Evolutionary conservation across 2,329 filamentous ascomycete genomes (phyloP), one percentile per base, ranked within the genome.

Genomic region (Neopestalotiopsis sp.): DNA sequence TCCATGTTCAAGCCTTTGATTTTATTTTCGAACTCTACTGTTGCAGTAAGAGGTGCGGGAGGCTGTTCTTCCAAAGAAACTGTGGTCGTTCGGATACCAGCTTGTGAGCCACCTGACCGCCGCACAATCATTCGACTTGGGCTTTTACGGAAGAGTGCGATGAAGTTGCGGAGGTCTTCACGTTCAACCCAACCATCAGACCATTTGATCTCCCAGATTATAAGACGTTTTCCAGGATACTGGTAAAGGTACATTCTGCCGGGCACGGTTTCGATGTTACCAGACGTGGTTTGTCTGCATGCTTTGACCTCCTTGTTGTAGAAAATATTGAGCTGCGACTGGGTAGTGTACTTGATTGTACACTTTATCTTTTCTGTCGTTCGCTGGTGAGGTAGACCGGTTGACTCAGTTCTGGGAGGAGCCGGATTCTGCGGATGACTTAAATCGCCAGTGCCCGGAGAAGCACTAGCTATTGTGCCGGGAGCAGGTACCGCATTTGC

Each of bases 141-240:
- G 13, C 20, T 24, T 14, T 42, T 63, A 6, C 12, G 13, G 45
- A 66, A 30, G 13, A 24, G 13, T 4, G 10, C 5, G 14, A 57
- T 17, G 14, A 64, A 49, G 28, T 7, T 28, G n/a, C 63, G 63
- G 10, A 57, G 5, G 30, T 66, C 63, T 12, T 66, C 63, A n/a
- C 63, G 42, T n/a, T 57, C 32, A 10, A 57, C 30, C 24, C 17
- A 38, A 14, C 63, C 63, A 66, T 66, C 45, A 13, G 34, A 42
- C 45, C n/a, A 38, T 57, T 45, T 24, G 10, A 66, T 12, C 40
- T 66, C 63, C 63, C 63, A 66, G 17, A 66, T 66, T 30, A 28
- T 12, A 13, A 57, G 42, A 13, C 57, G 10, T 38, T n/a, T 38
- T 17, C 28, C 17, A n/a, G 63, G 63, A 5, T 66, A 38, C 30